Conservation (phyloP, 768 basidiomycete species). For the Trametes villosa region DNA sequence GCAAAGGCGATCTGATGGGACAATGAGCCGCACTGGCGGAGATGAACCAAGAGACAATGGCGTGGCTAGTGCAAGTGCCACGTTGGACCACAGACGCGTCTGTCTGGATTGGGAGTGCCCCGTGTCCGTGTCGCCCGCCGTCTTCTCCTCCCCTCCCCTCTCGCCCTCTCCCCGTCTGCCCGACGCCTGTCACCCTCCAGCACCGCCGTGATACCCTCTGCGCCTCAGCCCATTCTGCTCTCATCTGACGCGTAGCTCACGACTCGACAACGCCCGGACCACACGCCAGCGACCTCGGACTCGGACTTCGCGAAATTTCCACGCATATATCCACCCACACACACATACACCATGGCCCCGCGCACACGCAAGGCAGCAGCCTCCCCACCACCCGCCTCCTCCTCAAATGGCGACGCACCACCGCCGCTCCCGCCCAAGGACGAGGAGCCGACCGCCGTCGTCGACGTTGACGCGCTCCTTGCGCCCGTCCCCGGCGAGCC, state of each 20-base stretch:
- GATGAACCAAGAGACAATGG: slow-evolving; percentile 12
- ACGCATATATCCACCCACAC: slow-evolving; percentile 9
- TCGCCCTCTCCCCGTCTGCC: slow-evolving; percentile 1
- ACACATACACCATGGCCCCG: slow-evolving; percentile 22
- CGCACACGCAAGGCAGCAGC: slow-evolving; percentile 23
- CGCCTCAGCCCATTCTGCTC: neutral
- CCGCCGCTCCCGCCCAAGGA: slow-evolving; percentile 5
- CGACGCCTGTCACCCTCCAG: neutral
- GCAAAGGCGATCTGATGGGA: neutral
- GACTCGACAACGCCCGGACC: neutral
- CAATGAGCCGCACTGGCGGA: slow-evolving; percentile 4
- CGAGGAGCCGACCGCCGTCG: slow-evolving; percentile 3
- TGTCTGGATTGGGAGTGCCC: slow-evolving; percentile 15
- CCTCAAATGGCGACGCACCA: slow-evolving; percentile 11
- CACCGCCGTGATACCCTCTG: slow-evolving; percentile 4
- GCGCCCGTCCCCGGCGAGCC: slow-evolving; percentile 29
- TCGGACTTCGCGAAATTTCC: neutral
- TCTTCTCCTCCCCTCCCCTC: neutral
- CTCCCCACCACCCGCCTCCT: neutral
- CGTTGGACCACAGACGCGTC: slow-evolving; percentile 22
- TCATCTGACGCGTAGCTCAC: neutral
- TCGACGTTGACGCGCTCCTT: slow-evolving; percentile 19
- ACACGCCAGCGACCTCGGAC: too few species aligned
- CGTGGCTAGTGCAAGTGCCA: slow-evolving; percentile 12
- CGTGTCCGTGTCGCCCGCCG: slow-evolving; percentile 5